These are phyloP conservation scores for Annulohypoxylon truncatum DNA, from an alignment of 2,329 filamentous ascomycete species.

Conservation along the genomic window DNA sequence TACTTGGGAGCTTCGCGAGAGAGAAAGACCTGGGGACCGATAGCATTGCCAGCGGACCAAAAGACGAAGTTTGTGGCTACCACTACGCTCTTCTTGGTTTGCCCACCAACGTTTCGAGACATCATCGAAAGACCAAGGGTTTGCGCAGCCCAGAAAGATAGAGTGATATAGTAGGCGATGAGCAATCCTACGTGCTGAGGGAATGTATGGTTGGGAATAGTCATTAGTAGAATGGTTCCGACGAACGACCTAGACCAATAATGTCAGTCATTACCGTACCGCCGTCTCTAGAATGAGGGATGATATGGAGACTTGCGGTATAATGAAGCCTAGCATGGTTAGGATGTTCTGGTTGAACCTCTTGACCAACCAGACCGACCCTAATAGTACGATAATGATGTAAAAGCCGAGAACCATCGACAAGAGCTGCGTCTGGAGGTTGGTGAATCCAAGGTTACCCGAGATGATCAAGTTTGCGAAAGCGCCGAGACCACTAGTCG, in stretches of 20 bases:
- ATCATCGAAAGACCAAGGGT: conserved; percentile 75
- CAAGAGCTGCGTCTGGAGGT: conserved; percentile 76
- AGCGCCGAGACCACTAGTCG: conserved; percentile 77
- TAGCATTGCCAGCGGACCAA: conserved; percentile 76
- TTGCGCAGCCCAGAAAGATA: conserved; percentile 82
- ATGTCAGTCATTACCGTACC: background rate
- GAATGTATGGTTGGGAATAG: conserved; percentile 67
- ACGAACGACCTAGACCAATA: conserved; percentile 67
- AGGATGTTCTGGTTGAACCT: conserved; percentile 76
- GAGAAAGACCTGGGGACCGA: conserved; percentile 74
- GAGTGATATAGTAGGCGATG: conserved; percentile 79
- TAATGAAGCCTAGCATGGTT: conserved; percentile 72
- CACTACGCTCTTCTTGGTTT: conserved; percentile 77
- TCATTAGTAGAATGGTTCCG: conserved; percentile 79
- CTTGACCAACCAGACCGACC: conserved; percentile 74
- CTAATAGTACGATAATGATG: conserved; percentile 76
- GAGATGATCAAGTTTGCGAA: conserved; percentile 80
- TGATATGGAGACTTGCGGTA: conserved; percentile 64
- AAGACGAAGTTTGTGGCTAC: conserved; percentile 77
- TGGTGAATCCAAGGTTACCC: conserved; percentile 72
- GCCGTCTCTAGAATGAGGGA: background rate
- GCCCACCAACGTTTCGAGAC: conserved; percentile 75
- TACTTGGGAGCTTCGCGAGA: conserved; percentile 71
- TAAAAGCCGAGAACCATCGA: conserved; percentile 80
- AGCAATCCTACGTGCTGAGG: conserved; percentile 74